Evolutionary conservation across 1,139 yeast genomes (phyloP), one percentile per base, ranked within the genome.

Genomic region (Pichia kudriavzevii): DNA sequence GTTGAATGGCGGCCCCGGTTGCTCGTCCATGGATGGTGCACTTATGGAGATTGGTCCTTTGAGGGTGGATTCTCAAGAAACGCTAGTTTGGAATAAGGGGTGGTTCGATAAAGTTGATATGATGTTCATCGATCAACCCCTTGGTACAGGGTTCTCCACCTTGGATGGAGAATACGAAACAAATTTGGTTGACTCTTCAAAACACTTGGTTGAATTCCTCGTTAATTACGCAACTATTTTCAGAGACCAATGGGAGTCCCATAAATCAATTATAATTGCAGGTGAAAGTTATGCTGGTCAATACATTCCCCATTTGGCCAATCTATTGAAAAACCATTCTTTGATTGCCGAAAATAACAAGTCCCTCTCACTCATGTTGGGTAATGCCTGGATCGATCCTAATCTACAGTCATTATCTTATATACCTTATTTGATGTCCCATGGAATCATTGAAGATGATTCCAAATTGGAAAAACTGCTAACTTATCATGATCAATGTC

Each of bases 201-300:
- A 55, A 19, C 80, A 83, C 48, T 78, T 88, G 45, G 50, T 81
- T 39, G 53, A 53, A 7, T 91, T 91, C 54, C 53, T 93, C 52
- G 70, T 73, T 24, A 67, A 71, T 45, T 93, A 78, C 59, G 79
- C 69, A 48, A 66, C 69, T 39, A 52, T 78, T 5, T 91, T 91
- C 55, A 15, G 23, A 3, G 26, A 34, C 10, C 95, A 96, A 0
- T 78, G 80, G 34, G 87, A 83, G 46, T 47, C 60, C 10, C 53
- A 54, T 11, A 77, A 82, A 44, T 82, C 83, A 23, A 61, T 91
- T 5, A 77, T 75, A 47, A 58, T 91, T 32, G 94, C 95, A 0
- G 99, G 99, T 18, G 98, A 91, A 60, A 83, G 95, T 47, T 93
- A 79, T 61, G 97, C 98, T 1, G 99, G 99, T 17, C 97, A 91